Conservation (phyloP, 768 basidiomycete species). For the Lentinula sp. region DNA sequence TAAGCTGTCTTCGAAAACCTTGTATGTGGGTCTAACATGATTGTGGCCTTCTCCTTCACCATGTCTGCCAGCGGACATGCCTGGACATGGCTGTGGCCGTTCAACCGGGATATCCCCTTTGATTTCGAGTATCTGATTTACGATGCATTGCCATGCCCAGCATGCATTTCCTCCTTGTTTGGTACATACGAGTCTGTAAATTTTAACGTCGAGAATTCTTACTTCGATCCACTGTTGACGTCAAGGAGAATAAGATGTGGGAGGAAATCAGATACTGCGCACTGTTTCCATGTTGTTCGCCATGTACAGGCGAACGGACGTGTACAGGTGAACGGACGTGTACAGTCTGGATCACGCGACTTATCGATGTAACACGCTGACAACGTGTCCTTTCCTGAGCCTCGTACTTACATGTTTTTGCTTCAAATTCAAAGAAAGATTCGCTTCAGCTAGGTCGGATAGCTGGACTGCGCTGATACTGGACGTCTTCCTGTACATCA, state of each 20-base stretch:
- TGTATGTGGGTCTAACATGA: background rate
- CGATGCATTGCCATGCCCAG: background rate
- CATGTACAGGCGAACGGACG: background rate
- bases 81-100: background rate
- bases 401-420: background rate
- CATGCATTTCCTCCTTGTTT: background rate
- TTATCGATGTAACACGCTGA: background rate
- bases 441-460: background rate
- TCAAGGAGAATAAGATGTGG: background rate
- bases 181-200: too few species aligned
- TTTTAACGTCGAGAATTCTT: background rate
- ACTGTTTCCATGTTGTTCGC: background rate
- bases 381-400: background rate
- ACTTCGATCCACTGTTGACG: background rate
- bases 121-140: background rate
- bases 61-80: background rate
- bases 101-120: background rate
- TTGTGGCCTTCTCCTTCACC: too few species aligned
- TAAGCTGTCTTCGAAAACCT: background rate
- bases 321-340: background rate
- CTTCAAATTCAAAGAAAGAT: background rate
- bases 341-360: background rate
- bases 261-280: background rate
- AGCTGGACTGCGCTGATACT: background rate
- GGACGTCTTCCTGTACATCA: too few species aligned